Base-by-base conservation (phyloP, 2,329 filamentous ascomycete genomes). In the Botrytis aclada region DNA sequence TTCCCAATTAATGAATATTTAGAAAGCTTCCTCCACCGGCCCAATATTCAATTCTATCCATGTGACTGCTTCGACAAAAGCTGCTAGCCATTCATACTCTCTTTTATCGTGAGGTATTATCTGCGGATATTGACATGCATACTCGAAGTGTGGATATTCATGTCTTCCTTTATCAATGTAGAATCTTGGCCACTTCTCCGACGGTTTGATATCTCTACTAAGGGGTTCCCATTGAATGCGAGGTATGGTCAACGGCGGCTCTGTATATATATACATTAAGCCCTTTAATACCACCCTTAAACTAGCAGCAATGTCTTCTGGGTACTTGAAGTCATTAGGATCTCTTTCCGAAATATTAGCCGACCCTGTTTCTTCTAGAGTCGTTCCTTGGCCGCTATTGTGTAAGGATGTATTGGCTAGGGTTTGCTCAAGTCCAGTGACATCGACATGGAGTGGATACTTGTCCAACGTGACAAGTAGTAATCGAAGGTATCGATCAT, bases 11-110 rank as follows among this genome's bases (percentile, higher is more conserved):
- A 32, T 41, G 9, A 37, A 56, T 8, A 41, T 61, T 29, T 45
- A 66, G 3, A 29, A 41, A 58, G 32, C 37, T 32, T 56, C 45
- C 16, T 56, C 58, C 2, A 8, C 9, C 16, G 34, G 34, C 32
- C 37, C 69, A 39, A 73, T 58, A 12, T 74, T 71, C 60, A 65
- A 47, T 29, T 77, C 74, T 72, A 77, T 77, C 75, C 75, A 77
- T 34, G 65, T 72, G 12, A 77, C 69, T 2, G 63, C 74, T 34
- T 72, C 73, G 69, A 75, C 39, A 51, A 77, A 77, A 22, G 74
- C 74, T 45, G 54, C 54, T 20, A 77, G 34, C 74, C 76, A 77
- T 51, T 75, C 67, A 34, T 73, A 74, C 54, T 77, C 76, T 39
- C 73, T 72, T 29, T 69, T 43, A 66, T 76, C 74, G 51, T 67